Conservation (phyloP, 176 grass and related monocot genomes). For the Oryza australiensis region DNA sequence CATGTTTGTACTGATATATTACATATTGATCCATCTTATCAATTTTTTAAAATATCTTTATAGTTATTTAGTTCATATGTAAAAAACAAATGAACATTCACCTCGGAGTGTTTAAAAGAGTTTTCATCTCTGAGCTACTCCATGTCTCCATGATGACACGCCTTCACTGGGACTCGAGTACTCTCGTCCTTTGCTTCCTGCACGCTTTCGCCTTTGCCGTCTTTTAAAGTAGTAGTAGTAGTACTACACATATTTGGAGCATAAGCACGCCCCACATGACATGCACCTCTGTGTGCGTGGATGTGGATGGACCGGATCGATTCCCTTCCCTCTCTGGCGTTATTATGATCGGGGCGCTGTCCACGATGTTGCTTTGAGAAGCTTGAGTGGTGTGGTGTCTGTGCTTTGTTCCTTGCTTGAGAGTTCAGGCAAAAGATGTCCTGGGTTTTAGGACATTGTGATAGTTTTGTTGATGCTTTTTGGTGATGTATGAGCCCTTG, state of each 20-base stretch:
- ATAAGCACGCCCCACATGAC: conserved; percentile 33
- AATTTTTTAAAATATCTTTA: too few species aligned
- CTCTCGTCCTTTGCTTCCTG: neutral
- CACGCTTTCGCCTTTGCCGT: conserved; percentile 42
- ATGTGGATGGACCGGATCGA: neutral
- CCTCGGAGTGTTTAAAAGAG: too few species aligned
- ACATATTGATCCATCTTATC: too few species aligned
- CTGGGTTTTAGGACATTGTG: conserved; percentile 8
- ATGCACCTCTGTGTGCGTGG: conserved; percentile 5
- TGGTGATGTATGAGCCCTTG: conserved; percentile 4
- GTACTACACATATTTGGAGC: neutral
- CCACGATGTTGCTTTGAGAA: conserved; percentile 16
- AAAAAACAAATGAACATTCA: too few species aligned
- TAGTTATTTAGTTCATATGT: too few species aligned
- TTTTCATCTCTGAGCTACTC: neutral
- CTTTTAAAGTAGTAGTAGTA: conserved; percentile 10
- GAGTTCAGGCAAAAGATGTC: conserved; percentile 38
- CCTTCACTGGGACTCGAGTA: conserved; percentile 33
- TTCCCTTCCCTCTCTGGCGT: neutral
- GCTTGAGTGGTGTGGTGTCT: neutral
- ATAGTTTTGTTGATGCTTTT: neutral
- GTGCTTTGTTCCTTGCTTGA: conserved; percentile 39
- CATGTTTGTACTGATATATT: too few species aligned
- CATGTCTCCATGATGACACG: conserved; percentile 2
- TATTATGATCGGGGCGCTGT: conserved; percentile 34